Conservation (phyloP, 2,329 filamentous ascomycete genomes). For the Conoideocrella luteorostrata region DNA sequence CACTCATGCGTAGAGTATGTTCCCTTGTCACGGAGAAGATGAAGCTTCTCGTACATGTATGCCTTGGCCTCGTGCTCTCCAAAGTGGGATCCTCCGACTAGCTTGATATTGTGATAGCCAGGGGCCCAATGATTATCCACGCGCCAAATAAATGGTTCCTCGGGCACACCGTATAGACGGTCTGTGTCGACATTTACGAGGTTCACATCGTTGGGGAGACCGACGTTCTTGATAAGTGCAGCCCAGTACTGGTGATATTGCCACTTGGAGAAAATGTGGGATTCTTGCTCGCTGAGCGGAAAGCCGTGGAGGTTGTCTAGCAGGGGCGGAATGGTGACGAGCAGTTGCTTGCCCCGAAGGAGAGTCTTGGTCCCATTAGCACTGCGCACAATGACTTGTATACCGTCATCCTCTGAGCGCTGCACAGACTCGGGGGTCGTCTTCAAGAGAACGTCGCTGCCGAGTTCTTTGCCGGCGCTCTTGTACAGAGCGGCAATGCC, state of each 20-base stretch:
- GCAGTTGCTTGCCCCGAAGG: conserved; percentile 26
- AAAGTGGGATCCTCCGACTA: conserved; percentile 9
- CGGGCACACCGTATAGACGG: conserved; percentile 12
- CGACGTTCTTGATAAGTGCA: conserved; percentile 22
- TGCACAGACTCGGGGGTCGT: conserved; percentile 16
- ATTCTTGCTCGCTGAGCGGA: conserved; percentile 24
- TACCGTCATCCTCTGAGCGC: conserved; percentile 14
- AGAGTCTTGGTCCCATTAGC: conserved; percentile 17
- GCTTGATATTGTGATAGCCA: conserved; percentile 8
- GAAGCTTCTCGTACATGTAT: conserved; percentile 9
- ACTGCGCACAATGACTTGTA: conserved; percentile 20
- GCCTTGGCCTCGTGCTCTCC: conserved; percentile 11
- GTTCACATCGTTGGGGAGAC: conserved; percentile 15
- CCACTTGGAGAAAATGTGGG: conserved; percentile 27
- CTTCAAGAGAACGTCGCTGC: conserved; percentile 17
- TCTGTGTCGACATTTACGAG: conserved; percentile 17
- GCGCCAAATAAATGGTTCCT: conserved; percentile 10
- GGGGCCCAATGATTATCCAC: conserved; percentile 7
- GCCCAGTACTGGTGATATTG: conserved; percentile 25
- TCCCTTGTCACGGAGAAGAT: conserved; percentile 3
- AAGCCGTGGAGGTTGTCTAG: conserved; percentile 24
- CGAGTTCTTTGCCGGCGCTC: conserved; percentile 19
- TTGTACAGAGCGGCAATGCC: conserved; percentile 18
- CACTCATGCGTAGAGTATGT: conserved; percentile 2
- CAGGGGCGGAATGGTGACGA: conserved; percentile 30